Evolutionary conservation across 106 monocot genomes (phyloP).

Genomic region (Acorus gramineus): DNA sequence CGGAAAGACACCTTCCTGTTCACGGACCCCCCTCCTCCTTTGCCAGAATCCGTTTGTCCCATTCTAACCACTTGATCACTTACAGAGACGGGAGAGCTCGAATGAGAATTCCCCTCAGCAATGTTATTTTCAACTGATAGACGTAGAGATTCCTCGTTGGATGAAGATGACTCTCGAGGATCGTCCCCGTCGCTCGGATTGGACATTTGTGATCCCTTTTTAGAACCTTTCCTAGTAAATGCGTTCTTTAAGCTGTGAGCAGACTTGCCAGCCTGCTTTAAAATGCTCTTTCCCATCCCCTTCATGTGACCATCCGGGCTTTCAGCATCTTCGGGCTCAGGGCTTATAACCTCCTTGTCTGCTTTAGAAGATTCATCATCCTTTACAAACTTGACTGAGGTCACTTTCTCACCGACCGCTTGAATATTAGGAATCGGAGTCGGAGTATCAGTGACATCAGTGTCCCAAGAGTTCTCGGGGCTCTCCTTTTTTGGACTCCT

Average conservation of each 20-base stretch:
- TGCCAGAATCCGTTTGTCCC: too few species aligned
- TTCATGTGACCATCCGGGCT: slow-evolving; percentile 9
- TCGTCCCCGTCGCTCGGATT: too few species aligned
- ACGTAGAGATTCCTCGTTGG: too few species aligned
- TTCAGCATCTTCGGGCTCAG: slow-evolving; percentile 9
- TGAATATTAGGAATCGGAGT: slow-evolving; percentile 23
- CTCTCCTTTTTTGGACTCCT: slow-evolving; percentile 21
- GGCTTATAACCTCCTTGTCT: background rate
- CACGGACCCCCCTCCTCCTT: too few species aligned
- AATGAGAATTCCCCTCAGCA: too few species aligned
- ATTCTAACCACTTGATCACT: too few species aligned
- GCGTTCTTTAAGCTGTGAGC: slow-evolving; percentile 21
- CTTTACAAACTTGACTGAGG: slow-evolving; percentile 21
- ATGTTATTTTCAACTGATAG: too few species aligned
- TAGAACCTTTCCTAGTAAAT: slow-evolving; percentile 24
- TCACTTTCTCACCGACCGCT: slow-evolving; percentile 15
- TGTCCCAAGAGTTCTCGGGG: background rate
- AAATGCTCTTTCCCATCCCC: slow-evolving; percentile 8
- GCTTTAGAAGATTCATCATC: slow-evolving; percentile 8
- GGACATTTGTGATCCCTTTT: background rate
- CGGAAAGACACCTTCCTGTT: too few species aligned
- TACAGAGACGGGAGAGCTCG: too few species aligned
- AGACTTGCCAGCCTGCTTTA: slow-evolving; percentile 10
- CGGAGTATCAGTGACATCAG: background rate
- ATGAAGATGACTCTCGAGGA: too few species aligned